phyloP scores from a whole-genome alignment of 2,329 filamentous ascomycete genomes.

The Diplodia scrobiculata region DNA sequence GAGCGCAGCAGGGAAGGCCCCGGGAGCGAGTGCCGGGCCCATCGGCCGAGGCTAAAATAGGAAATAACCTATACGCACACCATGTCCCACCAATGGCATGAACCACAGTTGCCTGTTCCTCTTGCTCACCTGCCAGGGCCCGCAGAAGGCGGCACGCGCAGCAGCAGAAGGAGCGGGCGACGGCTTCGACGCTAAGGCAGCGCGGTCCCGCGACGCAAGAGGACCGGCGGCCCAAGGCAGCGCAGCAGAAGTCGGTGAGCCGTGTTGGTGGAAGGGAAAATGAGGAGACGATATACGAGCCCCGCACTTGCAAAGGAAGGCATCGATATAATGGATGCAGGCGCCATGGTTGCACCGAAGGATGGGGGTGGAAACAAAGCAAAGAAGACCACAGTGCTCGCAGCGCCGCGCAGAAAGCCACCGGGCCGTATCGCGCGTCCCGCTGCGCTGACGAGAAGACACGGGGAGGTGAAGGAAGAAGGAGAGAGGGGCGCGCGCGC shows the following conservation, averaged over 20 bases:
- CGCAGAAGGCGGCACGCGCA: background rate
- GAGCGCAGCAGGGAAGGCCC: background rate
- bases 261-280: background rate
- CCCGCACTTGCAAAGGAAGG: too few species aligned
- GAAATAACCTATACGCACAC: constrained; percentile 8
- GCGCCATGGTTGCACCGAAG: background rate
- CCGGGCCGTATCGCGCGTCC: too few species aligned
- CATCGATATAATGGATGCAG: constrained; percentile 10
- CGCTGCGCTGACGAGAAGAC: background rate
- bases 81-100: background rate
- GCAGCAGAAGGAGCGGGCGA: background rate
- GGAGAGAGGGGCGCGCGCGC: background rate
- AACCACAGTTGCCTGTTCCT: background rate
- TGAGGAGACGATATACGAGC: constrained; percentile 8
- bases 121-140: background rate
- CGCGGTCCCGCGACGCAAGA: background rate
- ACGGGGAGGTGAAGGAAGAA: background rate
- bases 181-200: background rate
- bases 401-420: background rate
- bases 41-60: constrained; percentile 11
- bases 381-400: background rate
- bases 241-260: constrained; percentile 10
- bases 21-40: background rate
- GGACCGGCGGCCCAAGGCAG: background rate
- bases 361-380: background rate